A percentile compares a stretch with the other conserved stretches of the same genome.
Conservation (phyloP, 441 rosid species). For the Melianthus villosus region DNA sequence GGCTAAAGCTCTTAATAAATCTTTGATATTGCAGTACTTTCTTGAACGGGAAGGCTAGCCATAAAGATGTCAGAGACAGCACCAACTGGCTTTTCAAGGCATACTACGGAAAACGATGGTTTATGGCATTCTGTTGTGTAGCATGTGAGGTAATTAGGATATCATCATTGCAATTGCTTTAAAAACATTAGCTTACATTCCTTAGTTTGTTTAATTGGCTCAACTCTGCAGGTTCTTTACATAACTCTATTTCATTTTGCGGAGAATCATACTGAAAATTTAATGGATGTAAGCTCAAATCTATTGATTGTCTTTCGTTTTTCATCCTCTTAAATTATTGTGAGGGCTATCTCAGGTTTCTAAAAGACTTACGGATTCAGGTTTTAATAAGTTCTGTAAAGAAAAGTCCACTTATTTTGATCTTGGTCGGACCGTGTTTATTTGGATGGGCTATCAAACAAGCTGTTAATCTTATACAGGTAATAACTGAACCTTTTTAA, state of each 20-base stretch:
- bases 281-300: conserved; percentile 41
- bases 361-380: conserved; percentile 20
- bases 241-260: conserved; percentile 53
- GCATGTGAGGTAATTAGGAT: conserved; percentile 69
- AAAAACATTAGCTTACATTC: no score
- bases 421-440: conserved; percentile 40
- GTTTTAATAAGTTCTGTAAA: conserved; percentile 28
- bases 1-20: conserved; percentile 3
- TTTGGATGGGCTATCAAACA: conserved; percentile 87
- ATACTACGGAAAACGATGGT: conserved; percentile 86
- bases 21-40: conserved; percentile 49
- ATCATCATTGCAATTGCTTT: no score
- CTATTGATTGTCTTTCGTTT: conserved; percentile 1
- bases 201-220: conserved; percentile 10
- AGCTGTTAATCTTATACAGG: conserved; percentile 71
- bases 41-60: conserved; percentile 73
- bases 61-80: conserved; percentile 92
- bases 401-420: conserved; percentile 29
- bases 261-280: conserved; percentile 35
- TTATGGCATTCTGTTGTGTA: conserved; percentile 84
- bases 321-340: not conserved
- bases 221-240: conserved; percentile 56
- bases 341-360: conserved; percentile 1
- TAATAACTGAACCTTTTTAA: no score
- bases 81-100: conserved; percentile 79